Evolutionary conservation across 2,329 filamentous ascomycete species (phyloP), one percentile per base, ranked within the genome.

Genomic region (Blastomyces gilchristii): DNA sequence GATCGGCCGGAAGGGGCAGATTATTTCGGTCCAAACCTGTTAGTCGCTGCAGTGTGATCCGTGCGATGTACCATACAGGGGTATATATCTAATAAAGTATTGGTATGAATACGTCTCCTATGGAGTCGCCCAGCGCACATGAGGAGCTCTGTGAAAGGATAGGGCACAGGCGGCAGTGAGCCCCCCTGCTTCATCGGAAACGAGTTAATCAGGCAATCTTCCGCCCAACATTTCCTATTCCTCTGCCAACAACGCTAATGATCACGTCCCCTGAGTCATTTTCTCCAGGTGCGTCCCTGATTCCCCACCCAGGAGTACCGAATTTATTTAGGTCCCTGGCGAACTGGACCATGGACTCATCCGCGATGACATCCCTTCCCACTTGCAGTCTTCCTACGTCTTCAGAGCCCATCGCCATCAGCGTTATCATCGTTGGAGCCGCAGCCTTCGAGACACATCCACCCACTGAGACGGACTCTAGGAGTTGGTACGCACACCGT

Each of bases 391-490:
- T 84, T 4, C 94, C 94, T 16, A 99, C 91, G 75, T 99, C 94
- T 73, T 97, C 94, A 0, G 89, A 90, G 0, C 94, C 94, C 94
- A 99, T 97, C 43, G 92, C 91, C 94, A 99, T 99, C 66, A 99
- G 80, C 22, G 87, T 89, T 61, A 99, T 76, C 67, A 96, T 82
- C 0, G 88, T 93, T 2, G 85, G 81, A 5, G 87, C 86, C 2
- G 90, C 89, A 2, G 88, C 82, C 16, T 81, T 81, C 61, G 86
- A 87, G 2, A 90, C 89, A 73, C 91, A 96, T 0, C 94, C 94
- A 12, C 92, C 93, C 69, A 87, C 84, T 60, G 84, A 84, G 65
- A 97, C 87, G 28, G 86, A 83, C 76, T 97, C 92, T 14, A 99
- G 79, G 60, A 99, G 78, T 75, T 97, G 92, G 73, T 89, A 91